phyloP scores from a whole-genome alignment of 2,329 filamentous ascomycete species.

The Phialemonium atrogriseum region DNA sequence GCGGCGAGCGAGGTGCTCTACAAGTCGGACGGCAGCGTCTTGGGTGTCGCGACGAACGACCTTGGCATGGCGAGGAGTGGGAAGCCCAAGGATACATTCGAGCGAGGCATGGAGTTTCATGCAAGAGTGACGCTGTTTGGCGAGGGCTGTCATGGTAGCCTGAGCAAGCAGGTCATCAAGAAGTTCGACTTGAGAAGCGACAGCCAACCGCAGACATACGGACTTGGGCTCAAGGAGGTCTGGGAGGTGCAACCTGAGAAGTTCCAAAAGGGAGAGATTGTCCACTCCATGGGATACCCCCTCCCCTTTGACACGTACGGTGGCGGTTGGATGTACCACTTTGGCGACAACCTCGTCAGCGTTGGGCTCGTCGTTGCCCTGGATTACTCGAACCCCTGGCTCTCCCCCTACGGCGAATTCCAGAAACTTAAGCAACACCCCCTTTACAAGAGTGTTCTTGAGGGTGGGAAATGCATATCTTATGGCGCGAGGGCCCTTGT shows the following conservation, averaged over 20 bases:
- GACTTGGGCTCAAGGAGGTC: slow-evolving; percentile 88
- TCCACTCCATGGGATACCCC: slow-evolving; percentile 90
- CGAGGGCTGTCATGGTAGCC: slow-evolving; percentile 90
- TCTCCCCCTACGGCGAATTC: slow-evolving; percentile 92
- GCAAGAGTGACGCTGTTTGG: slow-evolving; percentile 84
- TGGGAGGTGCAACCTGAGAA: slow-evolving; percentile 95
- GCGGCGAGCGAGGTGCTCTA: slow-evolving; percentile 91
- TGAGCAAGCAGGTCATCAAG: slow-evolving; percentile 91
- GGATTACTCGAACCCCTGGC: slow-evolving; percentile 94
- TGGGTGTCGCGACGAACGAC: slow-evolving; percentile 93
- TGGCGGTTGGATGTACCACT: slow-evolving; percentile 99
- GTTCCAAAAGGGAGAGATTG: slow-evolving; percentile 77
- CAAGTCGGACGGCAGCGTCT: slow-evolving; percentile 75
- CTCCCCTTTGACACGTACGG: slow-evolving; percentile 85
- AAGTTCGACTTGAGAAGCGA: slow-evolving; percentile 87
- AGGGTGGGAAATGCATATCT: slow-evolving; percentile 94
- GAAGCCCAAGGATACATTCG: slow-evolving; percentile 81
- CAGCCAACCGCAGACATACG: slow-evolving; percentile 92
- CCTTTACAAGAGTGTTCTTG: slow-evolving; percentile 76
- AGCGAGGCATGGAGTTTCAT: slow-evolving; percentile 97
- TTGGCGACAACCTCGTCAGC: slow-evolving; percentile 92
- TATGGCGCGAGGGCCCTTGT: slow-evolving; percentile 88
- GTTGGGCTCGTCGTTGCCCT: slow-evolving; percentile 87
- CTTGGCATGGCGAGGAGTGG: slow-evolving; percentile 76
- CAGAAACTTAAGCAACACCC: slow-evolving; percentile 98